phyloP scores from a whole-genome alignment of 176 grass and related monocot species.

The Themeda triandra region DNA sequence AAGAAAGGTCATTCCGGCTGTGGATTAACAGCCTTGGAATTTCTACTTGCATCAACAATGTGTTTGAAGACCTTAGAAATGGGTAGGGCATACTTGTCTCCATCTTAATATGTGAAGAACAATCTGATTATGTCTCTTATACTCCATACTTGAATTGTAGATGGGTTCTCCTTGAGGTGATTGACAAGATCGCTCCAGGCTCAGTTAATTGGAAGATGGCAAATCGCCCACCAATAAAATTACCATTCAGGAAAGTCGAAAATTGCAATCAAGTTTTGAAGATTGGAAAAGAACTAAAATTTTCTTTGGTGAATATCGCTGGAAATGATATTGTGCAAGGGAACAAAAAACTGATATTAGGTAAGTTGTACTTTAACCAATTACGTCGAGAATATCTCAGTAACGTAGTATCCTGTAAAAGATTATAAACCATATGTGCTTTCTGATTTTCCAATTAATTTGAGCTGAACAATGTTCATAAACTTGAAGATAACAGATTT shows the following conservation, averaged over 20 bases:
- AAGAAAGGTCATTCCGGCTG: constrained; percentile 86
- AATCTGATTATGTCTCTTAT: constrained; percentile 4
- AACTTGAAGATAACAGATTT: constrained; percentile 9
- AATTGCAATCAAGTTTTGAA: constrained; percentile 99
- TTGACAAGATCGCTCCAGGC: constrained; percentile 79
- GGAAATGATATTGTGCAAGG: constrained; percentile 97
- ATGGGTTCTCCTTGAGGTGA: constrained; percentile 90
- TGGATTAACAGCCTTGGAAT: constrained; percentile 99
- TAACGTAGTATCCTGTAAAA: background rate
- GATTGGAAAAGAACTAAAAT: constrained; percentile 91
- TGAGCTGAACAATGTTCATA: background rate
- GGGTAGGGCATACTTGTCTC: constrained; percentile 55
- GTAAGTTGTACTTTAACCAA: constrained; percentile 35
- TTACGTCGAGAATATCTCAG: background rate
- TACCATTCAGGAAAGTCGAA: constrained; percentile 95
- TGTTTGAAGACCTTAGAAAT: constrained; percentile 97
- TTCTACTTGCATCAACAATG: constrained; percentile 90
- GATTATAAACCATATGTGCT: background rate
- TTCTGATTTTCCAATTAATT: background rate
- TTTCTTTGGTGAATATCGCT: constrained; percentile 97
- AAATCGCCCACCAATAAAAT: constrained; percentile 86
- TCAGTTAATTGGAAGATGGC: constrained; percentile 92
- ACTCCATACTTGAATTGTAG: constrained; percentile 39
- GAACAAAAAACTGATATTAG: constrained; percentile 97
- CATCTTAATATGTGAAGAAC: constrained; percentile 2